Evolutionary conservation across 1,284 basidiomycete genomes (phyloP), one percentile per base, ranked within the genome.

Genomic region (Leccinum solheimii): DNA sequence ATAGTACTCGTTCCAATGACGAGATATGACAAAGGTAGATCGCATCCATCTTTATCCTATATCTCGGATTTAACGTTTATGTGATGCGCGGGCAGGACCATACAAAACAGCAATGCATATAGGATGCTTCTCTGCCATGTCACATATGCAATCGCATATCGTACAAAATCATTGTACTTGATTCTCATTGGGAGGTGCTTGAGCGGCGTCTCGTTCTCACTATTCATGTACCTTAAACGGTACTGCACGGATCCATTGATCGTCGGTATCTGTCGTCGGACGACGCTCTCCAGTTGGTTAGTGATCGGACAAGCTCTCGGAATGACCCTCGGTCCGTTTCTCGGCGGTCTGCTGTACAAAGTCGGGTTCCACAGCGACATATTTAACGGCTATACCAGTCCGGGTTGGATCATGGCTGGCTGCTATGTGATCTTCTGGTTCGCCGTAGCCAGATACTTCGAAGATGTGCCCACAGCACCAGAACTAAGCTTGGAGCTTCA

Each of bases 161-260:
- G 64, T 16, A 76, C 77, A 27, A 75, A 79, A 62, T 80, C 73
- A 63, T 74, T 83, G 3, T 84, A 84, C 65, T 70, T 83, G 60
- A 82, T 83, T 61, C 77, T 83, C 45, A 70, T 81, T 40, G 79
- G 78, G 3, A 77, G 81, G n/a, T 79, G 79, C 55, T 76, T 83
- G 49, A 75, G 72, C 49, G 81, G 82, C 3, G 60, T 80, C 56
- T 82, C 78, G 1, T 80, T 81, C 68, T 75, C 78, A 1, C 76
- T 77, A 53, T 82, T 78, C 71, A 77, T 83, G 79, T 83, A 83
- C 73, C 78, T 73, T 68, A 87, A 87, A 68, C 80, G 85, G 8
- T 88, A 86, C 69, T 86, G 85, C 70, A 81, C 84, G 3, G 88
- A 91, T 68, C 79, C 85, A 1, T 80, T 84, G 14, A 81, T 91